Base-by-base conservation (phyloP, 2,329 filamentous ascomycete genomes). In the Cordyceps cateniannulata region DNA sequence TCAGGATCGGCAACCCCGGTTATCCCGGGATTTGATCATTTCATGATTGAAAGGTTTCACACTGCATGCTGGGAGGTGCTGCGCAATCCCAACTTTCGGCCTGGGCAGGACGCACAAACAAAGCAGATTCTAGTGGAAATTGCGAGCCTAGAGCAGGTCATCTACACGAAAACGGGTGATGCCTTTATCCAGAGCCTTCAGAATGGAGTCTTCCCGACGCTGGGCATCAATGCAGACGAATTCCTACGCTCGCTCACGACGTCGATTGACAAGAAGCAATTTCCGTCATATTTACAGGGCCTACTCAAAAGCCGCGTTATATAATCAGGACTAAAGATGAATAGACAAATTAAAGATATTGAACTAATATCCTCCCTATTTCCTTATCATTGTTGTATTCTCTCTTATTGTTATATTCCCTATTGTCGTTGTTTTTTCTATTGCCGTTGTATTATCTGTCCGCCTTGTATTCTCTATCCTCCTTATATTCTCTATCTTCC, bases 61-160 rank as follows among this genome's bases (percentile, higher is more conserved):
- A 84, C 90, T 0, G 82, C 96, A 8, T 93, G 90, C 72, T 99
- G 95, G 95, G 89, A 90, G 45, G 86, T 98, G 7, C 85, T 96
- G 40, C 85, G 85, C 44, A 89, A 93, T 49, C 81, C 88, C 6
- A 82, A 82, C 22, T 97, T 98, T 80, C 89, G 89, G 65, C 85
- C 91, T 1, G 86, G 87, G 64, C 76, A 78, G 59, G 95, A 99
- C 71, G 92, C 93, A 1, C 92, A 96, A 76, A 90, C 90, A 38
- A 90, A 89, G 71, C 89, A 93, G 73, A 90, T 97, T 1, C 82
- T 99, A 44, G 87, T 86, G 60, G 95, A 99, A 77, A 91, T 96
- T 64, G 92, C 92, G 3, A 84, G 82, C 3, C 76, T 99, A 62
- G 92, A 99, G 74, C 91, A 95, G 75, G 88, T 85, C 40, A 95